These are phyloP conservation scores for Golubevia sp. DNA, from an alignment of 1,284 basidiomycete species.

Conservation along the genomic window DNA sequence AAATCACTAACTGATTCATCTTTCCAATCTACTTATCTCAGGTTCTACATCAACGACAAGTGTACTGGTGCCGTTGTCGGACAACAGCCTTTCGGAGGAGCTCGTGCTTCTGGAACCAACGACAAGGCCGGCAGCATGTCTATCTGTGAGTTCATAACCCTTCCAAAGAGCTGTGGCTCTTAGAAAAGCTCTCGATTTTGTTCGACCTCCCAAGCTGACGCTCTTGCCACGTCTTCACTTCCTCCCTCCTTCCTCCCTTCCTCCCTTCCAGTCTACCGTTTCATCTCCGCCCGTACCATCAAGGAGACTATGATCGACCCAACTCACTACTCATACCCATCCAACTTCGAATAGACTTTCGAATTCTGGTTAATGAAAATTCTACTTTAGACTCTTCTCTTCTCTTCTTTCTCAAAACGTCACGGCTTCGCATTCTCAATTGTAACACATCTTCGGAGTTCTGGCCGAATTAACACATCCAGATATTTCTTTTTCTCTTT, in stretches of 20 bases:
- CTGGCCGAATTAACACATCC: too few species aligned
- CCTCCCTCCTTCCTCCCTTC: not conserved
- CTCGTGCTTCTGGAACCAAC: conserved; percentile 90
- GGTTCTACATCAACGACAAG: conserved; percentile 63
- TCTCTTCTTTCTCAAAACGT: too few species aligned
- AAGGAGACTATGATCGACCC: conserved; percentile 75
- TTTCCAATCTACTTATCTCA: not conserved
- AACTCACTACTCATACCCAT: conserved; percentile 45
- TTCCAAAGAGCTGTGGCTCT: too few species aligned
- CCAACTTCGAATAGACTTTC: too few species aligned
- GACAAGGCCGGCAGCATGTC: conserved; percentile 93
- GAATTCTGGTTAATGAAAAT: too few species aligned
- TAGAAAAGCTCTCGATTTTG: too few species aligned
- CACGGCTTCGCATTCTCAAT: too few species aligned
- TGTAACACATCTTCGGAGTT: too few species aligned
- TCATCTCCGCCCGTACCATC: conserved; percentile 79
- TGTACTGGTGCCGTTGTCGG: conserved; percentile 79
- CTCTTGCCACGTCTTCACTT: not conserved
- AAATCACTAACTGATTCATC: not conserved
- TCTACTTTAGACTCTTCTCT: too few species aligned
- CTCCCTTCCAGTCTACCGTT: conserved; percentile 37
- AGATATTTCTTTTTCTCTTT: too few species aligned
- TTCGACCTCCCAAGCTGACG: conserved; percentile 1
- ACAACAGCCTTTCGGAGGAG: conserved; percentile 90
- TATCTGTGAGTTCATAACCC: conserved; percentile 80